phyloP scores from a whole-genome alignment of 768 basidiomycete genomes.

The Lyophyllum shimeji region DNA sequence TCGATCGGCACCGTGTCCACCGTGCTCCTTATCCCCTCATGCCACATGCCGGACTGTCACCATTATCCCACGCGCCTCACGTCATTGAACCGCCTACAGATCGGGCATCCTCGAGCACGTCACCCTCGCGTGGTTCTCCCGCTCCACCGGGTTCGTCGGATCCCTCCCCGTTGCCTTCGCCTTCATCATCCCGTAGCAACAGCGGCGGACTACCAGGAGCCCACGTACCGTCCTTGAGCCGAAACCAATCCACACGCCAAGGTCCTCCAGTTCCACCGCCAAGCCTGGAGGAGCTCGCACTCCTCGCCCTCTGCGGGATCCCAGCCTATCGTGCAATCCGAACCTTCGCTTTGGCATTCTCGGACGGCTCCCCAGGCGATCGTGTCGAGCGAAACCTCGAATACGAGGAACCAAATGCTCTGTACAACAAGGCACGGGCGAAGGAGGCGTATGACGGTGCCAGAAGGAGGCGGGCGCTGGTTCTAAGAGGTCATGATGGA shows the following conservation, averaged over 20 bases:
- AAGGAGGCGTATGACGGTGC: constrained; percentile 16
- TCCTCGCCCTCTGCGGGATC: constrained; percentile 77
- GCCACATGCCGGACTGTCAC: constrained; percentile 23
- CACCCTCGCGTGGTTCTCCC: neutral
- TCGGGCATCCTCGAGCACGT: constrained; percentile 18
- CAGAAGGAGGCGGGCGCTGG: constrained; percentile 42
- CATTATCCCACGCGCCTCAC: neutral
- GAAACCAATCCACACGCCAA: neutral
- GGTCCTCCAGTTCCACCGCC: constrained; percentile 11
- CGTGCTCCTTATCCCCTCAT: constrained; percentile 65
- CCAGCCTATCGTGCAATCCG: constrained; percentile 82
- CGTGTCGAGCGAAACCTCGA: constrained; percentile 4
- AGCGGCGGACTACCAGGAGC: neutral
- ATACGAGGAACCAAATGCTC: neutral
- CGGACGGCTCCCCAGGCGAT: constrained; percentile 6
- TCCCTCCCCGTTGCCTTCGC: constrained; percentile 3
- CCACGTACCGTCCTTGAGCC: neutral
- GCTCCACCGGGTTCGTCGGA: constrained; percentile 8
- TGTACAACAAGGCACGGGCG: neutral
- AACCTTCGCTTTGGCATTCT: constrained; percentile 54
- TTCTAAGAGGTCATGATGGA: constrained; percentile 75
- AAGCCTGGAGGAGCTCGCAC: constrained; percentile 72
- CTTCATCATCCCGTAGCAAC: constrained; percentile 7
- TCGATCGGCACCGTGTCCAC: constrained; percentile 76
- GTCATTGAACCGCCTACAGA: constrained; percentile 8